phyloP scores from a whole-genome alignment of 345 rosid species.

The Psidium guajava region DNA sequence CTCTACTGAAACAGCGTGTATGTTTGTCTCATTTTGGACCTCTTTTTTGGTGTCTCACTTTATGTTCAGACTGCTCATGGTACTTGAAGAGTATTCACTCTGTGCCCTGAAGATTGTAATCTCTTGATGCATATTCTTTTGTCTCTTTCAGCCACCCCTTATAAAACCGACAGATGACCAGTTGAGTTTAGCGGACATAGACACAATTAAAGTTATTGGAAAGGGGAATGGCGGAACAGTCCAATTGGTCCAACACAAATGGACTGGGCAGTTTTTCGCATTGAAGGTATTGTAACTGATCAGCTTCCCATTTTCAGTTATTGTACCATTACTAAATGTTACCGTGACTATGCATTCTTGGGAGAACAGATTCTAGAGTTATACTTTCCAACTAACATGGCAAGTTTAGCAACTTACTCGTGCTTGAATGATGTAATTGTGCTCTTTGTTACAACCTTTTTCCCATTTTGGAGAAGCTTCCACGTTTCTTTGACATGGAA shows the following conservation, averaged over 20 bases:
- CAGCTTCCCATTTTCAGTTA: background rate
- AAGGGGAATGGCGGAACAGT: conserved; percentile 94
- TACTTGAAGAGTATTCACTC: background rate
- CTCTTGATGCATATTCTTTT: background rate
- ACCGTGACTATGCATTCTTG: background rate
- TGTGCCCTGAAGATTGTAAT: background rate
- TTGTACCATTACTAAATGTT: background rate
- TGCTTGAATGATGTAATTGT: background rate
- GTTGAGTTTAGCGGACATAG: conserved; percentile 66
- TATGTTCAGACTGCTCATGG: background rate
- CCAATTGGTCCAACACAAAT: conserved; percentile 93
- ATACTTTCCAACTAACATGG: background rate
- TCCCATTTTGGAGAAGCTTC: background rate
- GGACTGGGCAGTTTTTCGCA: conserved; percentile 86
- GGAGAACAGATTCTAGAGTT: background rate
- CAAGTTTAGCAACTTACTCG: background rate
- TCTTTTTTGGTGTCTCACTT: background rate
- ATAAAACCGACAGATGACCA: conserved; percentile 66
- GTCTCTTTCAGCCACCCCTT: conserved; percentile 45
- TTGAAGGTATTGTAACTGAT: conserved; percentile 41
- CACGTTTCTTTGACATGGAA: background rate
- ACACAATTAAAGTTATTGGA: conserved; percentile 69
- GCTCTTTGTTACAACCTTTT: background rate
- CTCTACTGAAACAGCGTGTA: background rate
- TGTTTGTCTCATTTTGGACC: background rate